phyloP scores from a whole-genome alignment of 1,139 yeast species.

The Taphrina sp. region DNA sequence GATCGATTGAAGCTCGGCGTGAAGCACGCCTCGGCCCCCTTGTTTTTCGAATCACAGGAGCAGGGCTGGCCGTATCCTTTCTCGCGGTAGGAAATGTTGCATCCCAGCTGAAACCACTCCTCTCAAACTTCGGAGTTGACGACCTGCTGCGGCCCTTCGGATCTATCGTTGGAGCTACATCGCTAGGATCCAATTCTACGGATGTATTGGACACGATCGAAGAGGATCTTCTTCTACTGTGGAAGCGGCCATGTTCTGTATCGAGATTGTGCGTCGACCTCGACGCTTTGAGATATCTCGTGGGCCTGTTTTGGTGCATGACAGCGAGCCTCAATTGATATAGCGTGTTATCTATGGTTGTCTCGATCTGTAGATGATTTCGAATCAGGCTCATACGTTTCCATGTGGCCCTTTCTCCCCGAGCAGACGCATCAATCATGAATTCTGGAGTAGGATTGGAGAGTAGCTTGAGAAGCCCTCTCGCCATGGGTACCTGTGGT shows the following conservation, averaged over 20 bases:
- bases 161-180: slow-evolving; percentile 32
- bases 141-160: too few relatives aligned
- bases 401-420: slow-evolving; percentile 94
- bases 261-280: slow-evolving; percentile 17
- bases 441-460: slow-evolving; percentile 79
- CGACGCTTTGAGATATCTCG: slow-evolving; percentile 11
- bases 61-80: too few relatives aligned
- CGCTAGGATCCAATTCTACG: slow-evolving; percentile 24
- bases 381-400: slow-evolving; percentile 20
- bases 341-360: slow-evolving; percentile 20
- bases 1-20: too few relatives aligned
- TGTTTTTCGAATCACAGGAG: too few relatives aligned
- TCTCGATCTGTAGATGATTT: slow-evolving; percentile 26
- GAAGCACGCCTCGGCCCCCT: too few relatives aligned
- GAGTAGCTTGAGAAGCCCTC: slow-evolving; percentile 63
- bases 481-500: slow-evolving; percentile 60
- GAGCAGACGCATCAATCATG: slow-evolving; percentile 62
- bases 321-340: slow-evolving; percentile 22
- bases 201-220: slow-evolving; percentile 19
- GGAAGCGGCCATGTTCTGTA: slow-evolving; percentile 1
- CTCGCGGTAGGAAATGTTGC: too few relatives aligned
- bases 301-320: slow-evolving; percentile 10
- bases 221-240: slow-evolving; percentile 16
- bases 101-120: too few relatives aligned
- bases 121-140: too few relatives aligned